phyloP scores from a whole-genome alignment of 805 yeast genomes.

The Zygoascus tannicola region DNA sequence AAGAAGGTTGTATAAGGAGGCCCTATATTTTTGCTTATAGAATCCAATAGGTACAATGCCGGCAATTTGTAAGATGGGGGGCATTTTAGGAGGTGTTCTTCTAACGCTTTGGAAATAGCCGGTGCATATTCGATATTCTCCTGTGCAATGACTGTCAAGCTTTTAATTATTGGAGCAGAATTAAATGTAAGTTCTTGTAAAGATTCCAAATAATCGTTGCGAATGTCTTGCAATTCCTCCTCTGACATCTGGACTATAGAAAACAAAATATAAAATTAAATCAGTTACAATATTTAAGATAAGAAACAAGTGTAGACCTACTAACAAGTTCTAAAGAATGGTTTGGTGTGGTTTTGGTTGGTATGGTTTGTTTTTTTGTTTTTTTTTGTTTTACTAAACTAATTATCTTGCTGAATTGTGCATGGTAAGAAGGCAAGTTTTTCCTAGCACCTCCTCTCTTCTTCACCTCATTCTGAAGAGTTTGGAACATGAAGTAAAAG shows the following conservation, averaged over 20 bases:
- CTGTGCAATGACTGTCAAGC: slow-evolving; percentile 74
- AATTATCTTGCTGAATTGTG: too few relatives aligned
- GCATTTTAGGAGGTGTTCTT: slow-evolving; percentile 60
- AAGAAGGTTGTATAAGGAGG: slow-evolving; percentile 78
- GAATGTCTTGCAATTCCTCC: slow-evolving; percentile 27
- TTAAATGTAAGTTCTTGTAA: slow-evolving; percentile 70
- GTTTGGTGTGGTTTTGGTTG: too few relatives aligned
- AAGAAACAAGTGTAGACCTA: too few relatives aligned
- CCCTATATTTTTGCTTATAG: slow-evolving; percentile 85
- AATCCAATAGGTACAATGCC: slow-evolving; percentile 77
- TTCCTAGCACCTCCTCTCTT: too few relatives aligned
- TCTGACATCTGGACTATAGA: too few relatives aligned
- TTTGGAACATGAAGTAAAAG: too few relatives aligned
- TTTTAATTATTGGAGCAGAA: slow-evolving; percentile 82
- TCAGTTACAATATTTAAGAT: too few relatives aligned
- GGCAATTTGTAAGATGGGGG: slow-evolving; percentile 79
- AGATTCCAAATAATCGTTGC: slow-evolving; percentile 61
- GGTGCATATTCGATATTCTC: slow-evolving; percentile 74
- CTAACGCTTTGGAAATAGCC: slow-evolving; percentile 67
- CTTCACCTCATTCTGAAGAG: too few relatives aligned
- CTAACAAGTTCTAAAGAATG: too few relatives aligned
- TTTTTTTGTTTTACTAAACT: neutral
- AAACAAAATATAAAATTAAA: too few relatives aligned
- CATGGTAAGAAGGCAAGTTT: too few relatives aligned
- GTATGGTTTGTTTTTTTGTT: too few relatives aligned